These are phyloP conservation scores for Penicillium alfredii DNA, from an alignment of 495 filamentous ascomycete species.

Conservation along the genomic window DNA sequence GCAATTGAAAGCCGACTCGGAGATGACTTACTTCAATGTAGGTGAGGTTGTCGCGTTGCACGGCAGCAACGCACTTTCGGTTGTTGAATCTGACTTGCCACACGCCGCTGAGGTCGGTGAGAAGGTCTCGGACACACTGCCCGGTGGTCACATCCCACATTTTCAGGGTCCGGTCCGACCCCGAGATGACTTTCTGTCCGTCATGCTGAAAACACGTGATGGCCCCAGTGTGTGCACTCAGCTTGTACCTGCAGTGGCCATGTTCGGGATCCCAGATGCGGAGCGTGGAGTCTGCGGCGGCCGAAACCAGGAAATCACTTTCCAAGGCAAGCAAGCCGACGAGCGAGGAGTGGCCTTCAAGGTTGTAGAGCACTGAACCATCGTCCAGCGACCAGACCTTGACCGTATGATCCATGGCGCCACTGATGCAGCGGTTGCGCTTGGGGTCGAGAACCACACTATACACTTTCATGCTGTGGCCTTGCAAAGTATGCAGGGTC, in stretches of 20 bases:
- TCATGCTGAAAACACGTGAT: conserved; percentile 99
- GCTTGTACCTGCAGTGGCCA: conserved; percentile 80
- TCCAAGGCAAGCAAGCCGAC: conserved; percentile 87
- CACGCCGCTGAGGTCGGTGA: conserved; percentile 92
- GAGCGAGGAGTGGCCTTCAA: conserved; percentile 91
- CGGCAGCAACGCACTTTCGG: conserved; percentile 89
- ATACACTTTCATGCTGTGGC: conserved; percentile 92
- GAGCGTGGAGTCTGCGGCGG: conserved; percentile 90
- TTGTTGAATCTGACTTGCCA: conserved; percentile 99
- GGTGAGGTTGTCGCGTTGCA: conserved; percentile 85
- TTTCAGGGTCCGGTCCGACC: conserved; percentile 91
- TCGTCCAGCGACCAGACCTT: conserved; percentile 98
- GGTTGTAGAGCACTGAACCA: conserved; percentile 75
- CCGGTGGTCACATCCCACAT: conserved; percentile 97
- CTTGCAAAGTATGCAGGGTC: conserved; percentile 76
- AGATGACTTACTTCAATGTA: conserved; percentile 80
- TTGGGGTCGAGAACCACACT: conserved; percentile 92
- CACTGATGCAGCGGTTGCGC: conserved; percentile 92
- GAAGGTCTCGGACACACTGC: conserved; percentile 86
- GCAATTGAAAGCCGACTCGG: conserved; percentile 7
- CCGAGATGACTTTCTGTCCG: conserved; percentile 91
- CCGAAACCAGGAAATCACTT: conserved; percentile 84
- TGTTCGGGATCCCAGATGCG: conserved; percentile 96
- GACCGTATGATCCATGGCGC: conserved; percentile 96
- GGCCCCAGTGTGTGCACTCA: conserved; percentile 90